A percentile compares a stretch with the other conserved stretches of the same genome.
These are phyloP conservation scores for Penicillium sp. DNA, from an alignment of 2,329 filamentous ascomycete species.

Conservation along the genomic window DNA sequence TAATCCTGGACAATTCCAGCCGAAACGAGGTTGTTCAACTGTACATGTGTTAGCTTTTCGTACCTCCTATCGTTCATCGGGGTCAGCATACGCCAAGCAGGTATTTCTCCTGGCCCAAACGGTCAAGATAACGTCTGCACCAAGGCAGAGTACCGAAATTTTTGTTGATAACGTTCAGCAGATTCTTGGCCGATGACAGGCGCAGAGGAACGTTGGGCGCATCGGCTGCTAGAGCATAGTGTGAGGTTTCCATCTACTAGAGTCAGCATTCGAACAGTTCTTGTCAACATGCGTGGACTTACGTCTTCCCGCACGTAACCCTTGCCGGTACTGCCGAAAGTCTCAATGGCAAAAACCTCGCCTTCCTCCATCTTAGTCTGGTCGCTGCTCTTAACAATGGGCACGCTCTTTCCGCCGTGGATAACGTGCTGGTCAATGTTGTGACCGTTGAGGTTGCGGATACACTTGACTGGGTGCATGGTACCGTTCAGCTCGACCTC, in stretches of 20 bases:
- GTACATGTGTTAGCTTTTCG: conserved; percentile 27
- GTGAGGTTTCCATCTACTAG: conserved; percentile 70
- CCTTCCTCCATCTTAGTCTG: conserved; percentile 97
- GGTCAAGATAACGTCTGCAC: conserved; percentile 85
- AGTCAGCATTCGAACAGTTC: conserved; percentile 5
- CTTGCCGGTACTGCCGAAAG: conserved; percentile 89
- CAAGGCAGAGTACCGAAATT: conserved; percentile 93
- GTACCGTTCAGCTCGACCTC: conserved; percentile 79
- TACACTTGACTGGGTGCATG: conserved; percentile 77
- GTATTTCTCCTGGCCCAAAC: conserved; percentile 93
- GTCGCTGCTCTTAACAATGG: conserved; percentile 85
- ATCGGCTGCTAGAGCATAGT: conserved; percentile 76
- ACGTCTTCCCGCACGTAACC: conserved; percentile 85
- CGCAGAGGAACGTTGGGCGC: conserved; percentile 73
- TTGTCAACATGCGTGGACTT: conserved; percentile 33
- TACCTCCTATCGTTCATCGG: not conserved
- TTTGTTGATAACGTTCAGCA: conserved; percentile 89
- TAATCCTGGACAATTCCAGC: conserved; percentile 86
- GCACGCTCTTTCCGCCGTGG: conserved; percentile 87
- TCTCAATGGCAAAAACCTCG: conserved; percentile 93
- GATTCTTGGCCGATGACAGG: conserved; percentile 76
- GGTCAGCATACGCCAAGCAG: conserved; percentile 68
- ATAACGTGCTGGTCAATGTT: conserved; percentile 87
- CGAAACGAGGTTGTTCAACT: conserved; percentile 83
- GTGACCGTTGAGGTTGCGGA: conserved; percentile 85